Base-by-base conservation (phyloP, 345 rosid genomes). In the Draba incana region DNA sequence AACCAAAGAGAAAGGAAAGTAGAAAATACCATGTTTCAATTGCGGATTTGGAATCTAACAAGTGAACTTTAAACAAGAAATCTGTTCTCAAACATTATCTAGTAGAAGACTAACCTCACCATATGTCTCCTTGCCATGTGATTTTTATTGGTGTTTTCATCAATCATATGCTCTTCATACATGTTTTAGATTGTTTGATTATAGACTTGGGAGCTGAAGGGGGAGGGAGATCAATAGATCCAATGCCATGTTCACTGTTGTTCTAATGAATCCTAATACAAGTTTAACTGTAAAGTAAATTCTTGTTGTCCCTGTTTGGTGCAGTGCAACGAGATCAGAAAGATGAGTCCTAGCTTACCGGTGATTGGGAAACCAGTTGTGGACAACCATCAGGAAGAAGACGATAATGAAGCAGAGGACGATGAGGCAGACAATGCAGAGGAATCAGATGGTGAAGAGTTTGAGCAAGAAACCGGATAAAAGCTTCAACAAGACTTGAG, bases 391-490 rank as follows among this genome's bases (percentile, higher is more conserved):
- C 92, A 87, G 77, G 96, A 93, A 73, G 97, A 89, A 10, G 84
- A 80, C 0, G 96, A 87, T 68, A 82, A 88, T 61, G 96, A 88
- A 57, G 91, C 79, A 1, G 97, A 87, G 13, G 95, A 87, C 45
- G 97, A 94, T 47, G 97, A 90, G 71, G 88, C 86, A 38, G 97
- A 93, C 67, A 85, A 90, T 81, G 98, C 82, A 3, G 99, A 94
- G 51, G 96, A 87, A 74, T 94, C 99, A 1, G 97, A 91, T 48
- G 97, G 86, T 12, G 96, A 94, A 69, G 96, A 89, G 56, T 94
- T 94, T 70, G 99, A 91, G 80, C 97, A 91, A 76, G 99, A 91
- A 84, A 87, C 96, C 16, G 84, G 83, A 6, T 77, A 47, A 54
- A 11, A 10, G 31, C 44, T 67, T 23, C 0, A 10, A 43, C 0